A percentile compares a stretch with the other conserved stretches of the same genome.
These are phyloP conservation scores for Kalaharituber pfeilii DNA, from an alignment of 2,329 filamentous ascomycete genomes.

Conservation along the genomic window DNA sequence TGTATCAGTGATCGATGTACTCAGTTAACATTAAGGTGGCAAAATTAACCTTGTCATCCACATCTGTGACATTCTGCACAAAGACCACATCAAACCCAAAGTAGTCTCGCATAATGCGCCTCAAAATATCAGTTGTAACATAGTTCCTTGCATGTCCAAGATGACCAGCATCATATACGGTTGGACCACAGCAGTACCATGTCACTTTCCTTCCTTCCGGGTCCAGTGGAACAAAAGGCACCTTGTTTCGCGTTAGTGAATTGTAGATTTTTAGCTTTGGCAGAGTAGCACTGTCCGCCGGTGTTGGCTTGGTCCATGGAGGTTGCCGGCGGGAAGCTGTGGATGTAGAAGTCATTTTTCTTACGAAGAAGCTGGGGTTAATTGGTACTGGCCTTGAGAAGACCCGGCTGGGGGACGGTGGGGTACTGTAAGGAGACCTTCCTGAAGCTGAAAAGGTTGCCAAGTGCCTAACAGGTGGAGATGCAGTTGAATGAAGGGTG, in stretches of 20 bases:
- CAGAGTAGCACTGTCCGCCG: conserved; percentile 6
- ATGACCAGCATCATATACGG: conserved; percentile 67
- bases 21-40: conserved; percentile 1
- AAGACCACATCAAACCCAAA: conserved; percentile 70
- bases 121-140: conserved; percentile 74
- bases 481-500: no score
- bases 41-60: conserved; percentile 49
- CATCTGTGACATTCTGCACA: conserved; percentile 84
- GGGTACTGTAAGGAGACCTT: background rate
- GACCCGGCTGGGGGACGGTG: background rate
- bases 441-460: background rate
- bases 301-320: conserved; percentile 10
- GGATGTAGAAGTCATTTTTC: background rate
- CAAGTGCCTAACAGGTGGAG: no score
- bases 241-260: conserved; percentile 57
- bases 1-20: background rate
- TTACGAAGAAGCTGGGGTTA: background rate
- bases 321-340: conserved; percentile 13
- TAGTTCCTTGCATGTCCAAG: conserved; percentile 77
- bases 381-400: background rate
- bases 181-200: conserved; percentile 85
- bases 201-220: conserved; percentile 48
- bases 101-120: conserved; percentile 65
- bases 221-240: conserved; percentile 56
- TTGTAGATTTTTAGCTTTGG: conserved; percentile 53